Conservation (phyloP, 495 filamentous ascomycete genomes). For the Bryoglossum gracile region DNA sequence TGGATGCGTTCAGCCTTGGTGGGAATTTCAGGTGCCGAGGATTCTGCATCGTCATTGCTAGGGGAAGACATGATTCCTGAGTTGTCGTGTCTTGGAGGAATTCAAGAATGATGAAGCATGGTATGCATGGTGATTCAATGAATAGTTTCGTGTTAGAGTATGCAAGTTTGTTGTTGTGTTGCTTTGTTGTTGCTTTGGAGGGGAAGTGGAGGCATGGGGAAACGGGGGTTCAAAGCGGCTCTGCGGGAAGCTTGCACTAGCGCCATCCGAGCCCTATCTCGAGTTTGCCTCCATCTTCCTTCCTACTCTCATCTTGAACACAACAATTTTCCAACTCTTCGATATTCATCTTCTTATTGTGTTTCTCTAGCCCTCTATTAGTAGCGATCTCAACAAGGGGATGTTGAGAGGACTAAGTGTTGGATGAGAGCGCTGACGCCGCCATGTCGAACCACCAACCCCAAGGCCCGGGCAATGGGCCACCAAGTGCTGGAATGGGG, state of each 20-base stretch:
- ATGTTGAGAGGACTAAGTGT: conserved; percentile 1
- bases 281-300: background rate
- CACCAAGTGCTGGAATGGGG: conserved; percentile 40
- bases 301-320: conserved; percentile 3
- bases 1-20: conserved; percentile 65
- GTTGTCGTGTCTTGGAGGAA: too few relatives aligned
- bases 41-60: conserved; percentile 8
- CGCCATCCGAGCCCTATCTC: background rate
- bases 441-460: conserved; percentile 23
- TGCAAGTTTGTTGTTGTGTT: too few relatives aligned
- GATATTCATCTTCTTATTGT: too few relatives aligned
- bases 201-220: background rate
- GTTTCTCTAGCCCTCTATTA: too few relatives aligned
- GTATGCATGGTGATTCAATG: too few relatives aligned
- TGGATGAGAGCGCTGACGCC: conserved; percentile 1
- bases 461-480: conserved; percentile 40
- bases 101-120: too few relatives aligned
- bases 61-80: conserved; percentile 13
- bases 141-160: too few relatives aligned
- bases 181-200: background rate
- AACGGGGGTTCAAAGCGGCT: conserved; percentile 13
- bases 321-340: too few relatives aligned
- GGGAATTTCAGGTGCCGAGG: conserved; percentile 34
- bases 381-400: background rate
- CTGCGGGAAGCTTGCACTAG: conserved; percentile 23